These are phyloP conservation scores for Pichia sporocuriosa DNA, from an alignment of 805 yeast species.

Conservation along the genomic window DNA sequence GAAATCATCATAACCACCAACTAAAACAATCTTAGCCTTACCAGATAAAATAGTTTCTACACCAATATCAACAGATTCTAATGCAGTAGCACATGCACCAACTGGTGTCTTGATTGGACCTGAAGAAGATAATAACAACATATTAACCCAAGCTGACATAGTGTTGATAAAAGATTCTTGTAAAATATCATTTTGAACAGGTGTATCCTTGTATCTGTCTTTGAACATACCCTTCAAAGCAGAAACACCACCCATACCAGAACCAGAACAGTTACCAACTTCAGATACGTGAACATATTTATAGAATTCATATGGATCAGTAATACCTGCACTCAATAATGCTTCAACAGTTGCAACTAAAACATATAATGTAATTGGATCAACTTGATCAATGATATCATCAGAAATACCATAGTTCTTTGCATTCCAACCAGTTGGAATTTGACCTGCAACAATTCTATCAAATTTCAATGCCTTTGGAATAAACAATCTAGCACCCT, in stretches of 20 bases:
- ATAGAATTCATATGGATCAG: constrained; percentile 98
- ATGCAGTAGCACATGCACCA: constrained; percentile 99
- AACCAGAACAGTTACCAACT: constrained; percentile 98
- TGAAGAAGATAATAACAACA: constrained; percentile 92
- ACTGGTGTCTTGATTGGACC: constrained; percentile 99
- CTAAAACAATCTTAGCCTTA: constrained; percentile 91
- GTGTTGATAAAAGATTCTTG: constrained; percentile 99
- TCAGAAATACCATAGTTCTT: constrained; percentile 91
- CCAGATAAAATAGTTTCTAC: constrained; percentile 88
- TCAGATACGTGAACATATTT: constrained; percentile 97
- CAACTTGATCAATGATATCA: constrained; percentile 90
- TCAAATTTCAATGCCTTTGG: constrained; percentile 80
- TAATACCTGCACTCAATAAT: constrained; percentile 85
- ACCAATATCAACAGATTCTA: constrained; percentile 95
- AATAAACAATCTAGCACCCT: constrained; percentile 85
- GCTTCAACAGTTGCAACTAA: constrained; percentile 95
- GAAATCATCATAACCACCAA: constrained; percentile 99
- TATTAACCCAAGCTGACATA: constrained; percentile 99
- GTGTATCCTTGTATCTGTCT: constrained; percentile 86
- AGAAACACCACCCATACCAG: constrained; percentile 99
- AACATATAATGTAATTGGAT: constrained; percentile 88
- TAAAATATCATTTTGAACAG: constrained; percentile 93
- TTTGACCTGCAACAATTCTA: constrained; percentile 83
- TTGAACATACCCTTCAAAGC: constrained; percentile 97
- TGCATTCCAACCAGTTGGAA: constrained; percentile 98